Percentiles rank a stretch among this genome's conserved stretches.
Conservation (phyloP, 768 basidiomycete genomes). For the Trametes punicea region DNA sequence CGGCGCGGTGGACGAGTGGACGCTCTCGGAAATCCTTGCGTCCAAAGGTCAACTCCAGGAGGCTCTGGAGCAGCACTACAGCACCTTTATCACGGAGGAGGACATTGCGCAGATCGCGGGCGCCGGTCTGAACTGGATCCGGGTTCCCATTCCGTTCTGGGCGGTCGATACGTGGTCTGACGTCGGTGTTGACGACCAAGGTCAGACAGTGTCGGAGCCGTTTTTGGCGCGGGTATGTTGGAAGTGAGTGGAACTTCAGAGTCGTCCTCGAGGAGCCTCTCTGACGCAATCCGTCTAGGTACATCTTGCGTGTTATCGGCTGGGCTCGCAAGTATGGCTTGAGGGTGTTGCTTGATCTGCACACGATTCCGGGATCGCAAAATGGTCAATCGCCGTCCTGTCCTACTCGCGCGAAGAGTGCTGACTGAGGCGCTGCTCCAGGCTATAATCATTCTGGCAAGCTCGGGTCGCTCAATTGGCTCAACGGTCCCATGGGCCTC, state of each 20-base stretch:
- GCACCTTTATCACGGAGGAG: constrained; percentile 62
- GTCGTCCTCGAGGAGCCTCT: neutral
- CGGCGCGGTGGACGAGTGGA: constrained; percentile 60
- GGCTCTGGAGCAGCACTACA: constrained; percentile 61
- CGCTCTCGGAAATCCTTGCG: constrained; percentile 57
- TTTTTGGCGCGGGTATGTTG: constrained; percentile 72
- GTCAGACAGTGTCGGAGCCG: constrained; percentile 48
- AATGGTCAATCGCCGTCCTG: constrained; percentile 54
- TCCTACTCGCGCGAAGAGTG: neutral
- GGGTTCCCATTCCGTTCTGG: constrained; percentile 84
- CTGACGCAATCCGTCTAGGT: constrained; percentile 37
- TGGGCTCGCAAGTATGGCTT: constrained; percentile 92
- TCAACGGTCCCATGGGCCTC: constrained; percentile 76
- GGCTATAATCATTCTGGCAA: constrained; percentile 59
- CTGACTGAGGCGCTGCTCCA: neutral
- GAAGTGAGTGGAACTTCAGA: constrained; percentile 41
- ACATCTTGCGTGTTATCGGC: constrained; percentile 66
- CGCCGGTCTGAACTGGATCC: constrained; percentile 82
- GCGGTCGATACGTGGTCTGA: constrained; percentile 71
- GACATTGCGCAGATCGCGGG: constrained; percentile 31
- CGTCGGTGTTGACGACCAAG: constrained; percentile 21
- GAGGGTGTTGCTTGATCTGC: constrained; percentile 75
- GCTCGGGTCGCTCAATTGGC: constrained; percentile 55
- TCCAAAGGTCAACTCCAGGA: constrained; percentile 47
- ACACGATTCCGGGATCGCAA: constrained; percentile 76